phyloP scores from a whole-genome alignment of 2,329 filamentous ascomycete species.

The Anthostomella pinea region DNA sequence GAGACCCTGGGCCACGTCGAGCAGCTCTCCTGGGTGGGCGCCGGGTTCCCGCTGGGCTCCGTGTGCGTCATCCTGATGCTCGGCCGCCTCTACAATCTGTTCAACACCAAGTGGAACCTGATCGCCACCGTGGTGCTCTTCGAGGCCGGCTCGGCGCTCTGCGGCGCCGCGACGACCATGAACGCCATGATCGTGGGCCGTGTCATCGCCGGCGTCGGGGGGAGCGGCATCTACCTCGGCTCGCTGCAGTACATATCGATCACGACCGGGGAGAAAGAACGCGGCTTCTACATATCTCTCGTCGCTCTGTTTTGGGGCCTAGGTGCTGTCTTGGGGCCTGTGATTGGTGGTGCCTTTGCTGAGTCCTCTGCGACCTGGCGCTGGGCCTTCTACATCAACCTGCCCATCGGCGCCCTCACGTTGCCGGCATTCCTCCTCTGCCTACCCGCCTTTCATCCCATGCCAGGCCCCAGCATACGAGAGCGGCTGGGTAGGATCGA shows the following conservation, averaged over 20 bases:
- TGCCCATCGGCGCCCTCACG: slow-evolving; percentile 42
- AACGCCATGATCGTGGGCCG: slow-evolving; percentile 33
- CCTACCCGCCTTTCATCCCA: slow-evolving; percentile 23
- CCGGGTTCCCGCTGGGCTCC: slow-evolving; percentile 39
- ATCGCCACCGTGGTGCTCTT: slow-evolving; percentile 19
- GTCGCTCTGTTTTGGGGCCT: slow-evolving; percentile 34
- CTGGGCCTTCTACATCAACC: slow-evolving; percentile 56
- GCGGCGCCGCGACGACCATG: slow-evolving; percentile 27
- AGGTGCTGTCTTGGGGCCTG: slow-evolving; percentile 39
- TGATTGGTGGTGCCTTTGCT: slow-evolving; percentile 46
- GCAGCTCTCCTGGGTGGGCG: slow-evolving; percentile 39
- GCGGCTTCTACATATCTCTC: slow-evolving; percentile 30
- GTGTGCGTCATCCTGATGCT: slow-evolving; percentile 35
- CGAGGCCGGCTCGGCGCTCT: slow-evolving; percentile 33
- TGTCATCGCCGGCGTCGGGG: slow-evolving; percentile 10
- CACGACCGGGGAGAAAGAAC: slow-evolving; percentile 30
- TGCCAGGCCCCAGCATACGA: slow-evolving; percentile 28
- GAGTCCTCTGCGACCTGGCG: slow-evolving; percentile 43
- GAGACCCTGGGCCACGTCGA: slow-evolving; percentile 33
- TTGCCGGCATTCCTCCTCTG: slow-evolving; percentile 33
- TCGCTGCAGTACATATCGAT: slow-evolving; percentile 28
- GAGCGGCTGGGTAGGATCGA: slow-evolving; percentile 35
- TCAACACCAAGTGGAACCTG: slow-evolving; percentile 42
- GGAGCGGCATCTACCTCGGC: slow-evolving; percentile 26
- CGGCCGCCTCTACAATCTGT: slow-evolving; percentile 37